phyloP scores from a whole-genome alignment of 139 green algal species.

The Chlamydomonas eustigma region DNA sequence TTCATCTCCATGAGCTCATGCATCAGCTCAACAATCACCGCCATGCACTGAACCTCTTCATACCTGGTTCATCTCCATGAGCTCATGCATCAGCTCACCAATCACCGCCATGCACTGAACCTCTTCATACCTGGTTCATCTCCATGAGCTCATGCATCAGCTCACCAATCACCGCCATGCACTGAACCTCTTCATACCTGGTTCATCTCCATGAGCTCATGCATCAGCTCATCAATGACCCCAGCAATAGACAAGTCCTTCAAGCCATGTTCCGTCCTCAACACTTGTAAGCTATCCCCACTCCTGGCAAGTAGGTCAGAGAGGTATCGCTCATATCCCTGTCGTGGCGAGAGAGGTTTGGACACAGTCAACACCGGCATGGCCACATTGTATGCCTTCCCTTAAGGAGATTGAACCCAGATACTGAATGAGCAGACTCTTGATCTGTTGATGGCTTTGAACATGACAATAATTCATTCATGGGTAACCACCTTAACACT shows the following conservation, averaged over 20 bases:
- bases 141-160: too few species aligned
- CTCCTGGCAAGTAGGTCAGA: conserved; percentile 20
- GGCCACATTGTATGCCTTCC: too few species aligned
- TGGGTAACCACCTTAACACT: conserved; percentile 8
- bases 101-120: too few species aligned
- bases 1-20: too few species aligned
- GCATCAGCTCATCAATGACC: conserved; percentile 35
- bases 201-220: conserved; percentile 29
- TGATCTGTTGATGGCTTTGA: too few species aligned
- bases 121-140: too few species aligned
- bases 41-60: too few species aligned
- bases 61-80: too few species aligned
- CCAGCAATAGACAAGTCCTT: conserved; percentile 21
- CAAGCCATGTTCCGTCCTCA: conserved; percentile 18
- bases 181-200: background rate
- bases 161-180: background rate
- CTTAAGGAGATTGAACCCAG: too few species aligned
- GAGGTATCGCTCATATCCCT: conserved; percentile 38
- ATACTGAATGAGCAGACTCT: too few species aligned
- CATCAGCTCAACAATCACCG: background rate
- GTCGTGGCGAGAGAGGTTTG: background rate
- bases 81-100: too few species aligned
- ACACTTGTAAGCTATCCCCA: conserved; percentile 14
- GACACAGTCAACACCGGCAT: background rate
- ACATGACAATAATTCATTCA: too few species aligned